These are phyloP conservation scores for Ormosia emarginata DNA, from an alignment of 306 rosid genomes.

Conservation along the genomic window DNA sequence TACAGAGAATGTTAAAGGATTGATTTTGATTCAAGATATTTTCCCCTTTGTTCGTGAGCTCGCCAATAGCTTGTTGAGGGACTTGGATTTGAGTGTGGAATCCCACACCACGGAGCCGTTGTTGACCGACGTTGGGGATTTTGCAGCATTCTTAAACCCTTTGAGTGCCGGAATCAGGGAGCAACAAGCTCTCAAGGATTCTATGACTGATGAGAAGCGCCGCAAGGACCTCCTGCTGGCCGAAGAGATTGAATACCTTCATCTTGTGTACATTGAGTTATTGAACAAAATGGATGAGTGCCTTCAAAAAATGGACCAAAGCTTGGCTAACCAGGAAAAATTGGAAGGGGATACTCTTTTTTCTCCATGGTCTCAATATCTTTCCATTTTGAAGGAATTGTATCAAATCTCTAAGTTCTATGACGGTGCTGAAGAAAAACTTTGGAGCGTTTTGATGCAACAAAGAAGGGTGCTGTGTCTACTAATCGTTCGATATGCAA, in stretches of 20 bases:
- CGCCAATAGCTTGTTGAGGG: constrained; percentile 45
- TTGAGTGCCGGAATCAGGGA: constrained; percentile 41
- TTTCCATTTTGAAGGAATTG: constrained; percentile 72
- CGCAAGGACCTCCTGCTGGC: constrained; percentile 27
- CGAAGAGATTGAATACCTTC: constrained; percentile 56
- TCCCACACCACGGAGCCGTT: constrained; percentile 42
- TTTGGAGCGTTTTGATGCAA: constrained; percentile 48
- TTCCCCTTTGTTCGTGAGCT: constrained; percentile 72
- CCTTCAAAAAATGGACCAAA: constrained; percentile 47
- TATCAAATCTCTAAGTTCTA: constrained; percentile 53
- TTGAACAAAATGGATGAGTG: constrained; percentile 53
- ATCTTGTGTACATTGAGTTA: constrained; percentile 31
- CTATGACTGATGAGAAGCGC: neutral
- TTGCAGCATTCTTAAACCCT: constrained; percentile 51
- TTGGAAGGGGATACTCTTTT: constrained; percentile 32
- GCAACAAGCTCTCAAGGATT: constrained; percentile 21
- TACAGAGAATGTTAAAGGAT: constrained; percentile 17
- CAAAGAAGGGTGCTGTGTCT: constrained; percentile 46
- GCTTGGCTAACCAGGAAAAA: constrained; percentile 37
- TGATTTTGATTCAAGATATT: constrained; percentile 49
- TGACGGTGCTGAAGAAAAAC: constrained; percentile 54
- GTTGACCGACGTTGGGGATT: constrained; percentile 55
- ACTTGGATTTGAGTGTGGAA: constrained; percentile 50
- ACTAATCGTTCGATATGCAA: constrained; percentile 60
- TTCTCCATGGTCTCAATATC: constrained; percentile 78